Conservation (phyloP, 371 early-diverging fungal genomes). For the Lichtheimia ramosa region DNA sequence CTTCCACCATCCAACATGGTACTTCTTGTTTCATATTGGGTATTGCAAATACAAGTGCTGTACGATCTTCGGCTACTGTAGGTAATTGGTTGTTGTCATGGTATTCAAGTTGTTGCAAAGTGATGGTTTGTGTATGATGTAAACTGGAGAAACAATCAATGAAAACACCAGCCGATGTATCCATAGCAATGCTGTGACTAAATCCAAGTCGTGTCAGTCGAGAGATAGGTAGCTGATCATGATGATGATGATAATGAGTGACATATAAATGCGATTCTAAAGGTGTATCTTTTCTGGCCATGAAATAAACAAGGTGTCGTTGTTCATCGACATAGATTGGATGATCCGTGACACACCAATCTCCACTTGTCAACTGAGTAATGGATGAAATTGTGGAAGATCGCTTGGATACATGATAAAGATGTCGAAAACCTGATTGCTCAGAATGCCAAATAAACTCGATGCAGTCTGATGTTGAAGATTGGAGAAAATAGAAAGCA, state of each 20-base stretch:
- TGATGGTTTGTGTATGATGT: constrained; percentile 31
- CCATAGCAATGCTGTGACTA: constrained; percentile 55
- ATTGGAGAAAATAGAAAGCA: constrained; percentile 49
- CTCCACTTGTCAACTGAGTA: constrained; percentile 43
- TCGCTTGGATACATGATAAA: constrained; percentile 44
- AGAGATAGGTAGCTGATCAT: constrained; percentile 17
- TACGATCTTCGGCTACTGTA: neutral
- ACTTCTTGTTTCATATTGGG: too few species aligned
- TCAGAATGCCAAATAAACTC: constrained; percentile 68
- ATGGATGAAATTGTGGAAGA: constrained; percentile 2
- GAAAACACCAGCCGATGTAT: constrained; percentile 43
- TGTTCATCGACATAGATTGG: constrained; percentile 64
- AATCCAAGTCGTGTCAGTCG: constrained; percentile 59
- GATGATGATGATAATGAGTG: constrained; percentile 27
- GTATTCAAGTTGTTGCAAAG: constrained; percentile 22
- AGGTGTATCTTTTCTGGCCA: constrained; percentile 65
- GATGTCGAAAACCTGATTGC: constrained; percentile 67
- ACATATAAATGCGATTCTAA: constrained; percentile 74
- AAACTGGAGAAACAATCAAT: constrained; percentile 59
- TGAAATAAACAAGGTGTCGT: constrained; percentile 66
- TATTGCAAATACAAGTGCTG: too few species aligned
- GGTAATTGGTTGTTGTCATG: constrained; percentile 1
- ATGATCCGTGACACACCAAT: constrained; percentile 63
- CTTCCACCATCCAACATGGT: too few species aligned
- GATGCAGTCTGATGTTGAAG: neutral